These are phyloP conservation scores for Sphagnum magellanicum DNA, from an alignment of 228 moss, liverwort and hornwort species.

Conservation along the genomic window DNA sequence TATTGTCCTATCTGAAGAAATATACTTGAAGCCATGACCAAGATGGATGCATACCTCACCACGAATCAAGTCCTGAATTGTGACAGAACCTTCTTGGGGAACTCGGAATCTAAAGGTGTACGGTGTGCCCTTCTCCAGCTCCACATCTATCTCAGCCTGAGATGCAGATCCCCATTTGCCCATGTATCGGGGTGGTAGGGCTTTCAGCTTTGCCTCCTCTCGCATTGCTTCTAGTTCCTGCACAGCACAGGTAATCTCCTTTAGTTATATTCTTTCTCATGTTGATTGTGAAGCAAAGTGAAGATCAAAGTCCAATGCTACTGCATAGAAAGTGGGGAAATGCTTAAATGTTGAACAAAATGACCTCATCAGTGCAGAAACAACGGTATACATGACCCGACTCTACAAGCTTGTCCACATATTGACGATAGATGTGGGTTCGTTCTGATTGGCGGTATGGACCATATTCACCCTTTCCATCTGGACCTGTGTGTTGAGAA, in stretches of 20 bases:
- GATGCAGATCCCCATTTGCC: conserved; percentile 89
- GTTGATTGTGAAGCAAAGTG: too few species aligned
- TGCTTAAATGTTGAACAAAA: neutral
- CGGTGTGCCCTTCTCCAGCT: conserved; percentile 82
- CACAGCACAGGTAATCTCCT: neutral
- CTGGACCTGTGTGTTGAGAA: conserved; percentile 43
- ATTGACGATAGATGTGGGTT: conserved; percentile 72
- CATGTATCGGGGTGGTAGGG: conserved; percentile 80
- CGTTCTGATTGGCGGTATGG: conserved; percentile 96
- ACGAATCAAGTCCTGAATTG: conserved; percentile 91
- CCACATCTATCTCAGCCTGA: conserved; percentile 64
- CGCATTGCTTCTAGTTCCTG: conserved; percentile 93
- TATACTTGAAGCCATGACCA: neutral
- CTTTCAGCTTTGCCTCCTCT: conserved; percentile 83
- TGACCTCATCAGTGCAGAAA: conserved; percentile 87
- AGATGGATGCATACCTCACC: conserved; percentile 55
- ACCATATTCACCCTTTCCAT: conserved; percentile 59
- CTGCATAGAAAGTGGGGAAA: neutral
- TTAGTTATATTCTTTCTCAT: neutral
- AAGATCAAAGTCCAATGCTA: too few species aligned
- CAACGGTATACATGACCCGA: conserved; percentile 89
- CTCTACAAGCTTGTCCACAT: conserved; percentile 72
- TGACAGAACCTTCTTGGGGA: conserved; percentile 86
- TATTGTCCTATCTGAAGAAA: neutral
- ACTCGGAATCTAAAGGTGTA: conserved; percentile 93